Base-by-base conservation (phyloP, 352 stramenopile species). In the Globisporangium solare region DNA sequence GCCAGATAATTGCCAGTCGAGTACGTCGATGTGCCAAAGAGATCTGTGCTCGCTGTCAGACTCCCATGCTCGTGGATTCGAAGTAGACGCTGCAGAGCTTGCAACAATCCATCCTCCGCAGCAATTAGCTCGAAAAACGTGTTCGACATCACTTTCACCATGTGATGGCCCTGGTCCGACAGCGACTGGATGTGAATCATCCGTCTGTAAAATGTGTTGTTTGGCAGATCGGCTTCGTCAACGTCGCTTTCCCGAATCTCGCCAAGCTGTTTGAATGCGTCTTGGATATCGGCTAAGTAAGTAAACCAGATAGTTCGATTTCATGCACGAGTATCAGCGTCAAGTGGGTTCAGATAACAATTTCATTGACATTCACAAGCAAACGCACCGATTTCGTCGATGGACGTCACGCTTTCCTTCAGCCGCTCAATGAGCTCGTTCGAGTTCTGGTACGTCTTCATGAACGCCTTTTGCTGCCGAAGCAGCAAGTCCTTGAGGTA, bases 401-500 rank as follows among this genome's bases (percentile, higher is more conserved):
- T 82, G 37, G 66, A 61, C 31, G 68, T 66, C 1, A 67, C 74
- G 35, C 69, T 75, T 10, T 74, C 68, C 45, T 78, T 79, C 55
- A 93, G 74, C 24, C 61, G 67, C 32, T 75, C 62, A 8, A 91
- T 65, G 7, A 85, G 65, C 22, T 68, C 57, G 21, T 80, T 51
- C 0, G 80, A 73, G 15, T 62, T 57, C 37, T 79, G 61, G 50
- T 86, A 74, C 53, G 79, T 76, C 12, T 53, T 65, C 12, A 80
- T 55, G 43, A 87, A 74, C 7, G 73, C 66, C 31, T 82, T 84
- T 62, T 90, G 71, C 54, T 80, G 73, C 3, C 81, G 79, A n/a
- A 88, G 32, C 7, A 94, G 54, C 22, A 94, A 50, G 61, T 92
- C 79, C 47, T 86, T 86, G 17, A 94, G 60, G 45, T 90, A 94